Conservation (phyloP, 1,139 yeast genomes). For the Saccharomycopsis phalli region DNA sequence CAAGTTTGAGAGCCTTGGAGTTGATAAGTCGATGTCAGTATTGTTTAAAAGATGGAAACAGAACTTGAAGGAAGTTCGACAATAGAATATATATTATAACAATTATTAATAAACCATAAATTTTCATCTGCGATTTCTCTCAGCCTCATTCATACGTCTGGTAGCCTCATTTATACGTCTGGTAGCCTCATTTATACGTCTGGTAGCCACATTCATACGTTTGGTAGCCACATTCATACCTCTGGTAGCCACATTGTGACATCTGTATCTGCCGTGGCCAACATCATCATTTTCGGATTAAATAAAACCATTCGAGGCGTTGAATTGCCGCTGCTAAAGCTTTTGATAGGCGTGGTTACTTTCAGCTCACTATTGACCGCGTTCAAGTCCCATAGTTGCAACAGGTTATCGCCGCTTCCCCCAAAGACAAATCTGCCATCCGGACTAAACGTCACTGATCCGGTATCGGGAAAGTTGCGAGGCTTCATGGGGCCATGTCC, state of each 20-base stretch:
- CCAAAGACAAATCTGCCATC: conserved; percentile 69
- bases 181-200: too few species aligned
- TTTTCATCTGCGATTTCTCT: too few species aligned
- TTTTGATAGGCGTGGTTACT: conserved; percentile 22
- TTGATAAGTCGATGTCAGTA: too few species aligned
- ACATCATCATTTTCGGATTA: conserved; percentile 67
- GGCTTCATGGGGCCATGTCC: conserved; percentile 36
- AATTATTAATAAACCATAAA: too few species aligned
- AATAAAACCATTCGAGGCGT: conserved; percentile 59
- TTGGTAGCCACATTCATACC: background rate
- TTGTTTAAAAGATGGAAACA: too few species aligned
- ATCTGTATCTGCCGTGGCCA: conserved; percentile 67
- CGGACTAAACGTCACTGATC: conserved; percentile 66
- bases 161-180: too few species aligned
- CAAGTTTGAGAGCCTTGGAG: too few species aligned
- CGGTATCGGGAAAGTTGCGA: conserved; percentile 44
- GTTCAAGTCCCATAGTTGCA: conserved; percentile 48
- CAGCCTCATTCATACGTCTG: too few species aligned
- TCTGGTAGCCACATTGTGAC: conserved; percentile 22
- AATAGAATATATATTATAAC: too few species aligned
- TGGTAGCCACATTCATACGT: too few species aligned
- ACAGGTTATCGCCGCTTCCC: conserved; percentile 48
- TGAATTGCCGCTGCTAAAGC: conserved; percentile 28
- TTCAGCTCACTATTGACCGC: conserved; percentile 27
- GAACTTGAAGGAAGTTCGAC: too few species aligned